Evolutionary conservation across 768 basidiomycete genomes (phyloP).

Genomic region (Aureoboletus auriporus): DNA sequence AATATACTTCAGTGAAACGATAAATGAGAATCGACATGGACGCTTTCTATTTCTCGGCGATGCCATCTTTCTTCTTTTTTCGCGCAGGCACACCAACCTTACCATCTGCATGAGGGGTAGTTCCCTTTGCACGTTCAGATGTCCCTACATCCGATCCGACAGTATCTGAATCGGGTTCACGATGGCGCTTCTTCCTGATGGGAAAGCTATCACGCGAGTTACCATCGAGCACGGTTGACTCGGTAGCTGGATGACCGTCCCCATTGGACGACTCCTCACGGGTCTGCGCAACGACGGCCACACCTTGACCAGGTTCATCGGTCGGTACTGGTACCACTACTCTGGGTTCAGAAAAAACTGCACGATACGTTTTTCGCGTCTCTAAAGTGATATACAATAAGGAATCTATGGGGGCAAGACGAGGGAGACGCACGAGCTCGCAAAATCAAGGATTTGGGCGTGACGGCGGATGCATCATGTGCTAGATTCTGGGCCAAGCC

Average conservation of each 20-base stretch:
- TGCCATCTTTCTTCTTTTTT: conserved; percentile 19
- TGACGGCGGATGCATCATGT: conserved; percentile 55
- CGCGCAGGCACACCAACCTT: conserved; percentile 7
- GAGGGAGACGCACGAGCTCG: conserved; percentile 59
- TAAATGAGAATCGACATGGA: too few relatives aligned
- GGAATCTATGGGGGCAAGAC: neutral
- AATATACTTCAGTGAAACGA: too few relatives aligned
- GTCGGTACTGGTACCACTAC: conserved; percentile 48
- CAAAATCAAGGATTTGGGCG: conserved; percentile 62
- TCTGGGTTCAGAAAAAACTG: conserved; percentile 71
- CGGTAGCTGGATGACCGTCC: neutral
- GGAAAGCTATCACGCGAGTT: neutral
- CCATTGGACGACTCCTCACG: neutral
- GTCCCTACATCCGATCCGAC: neutral
- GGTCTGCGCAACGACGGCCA: neutral
- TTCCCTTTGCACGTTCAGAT: neutral
- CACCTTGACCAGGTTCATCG: neutral
- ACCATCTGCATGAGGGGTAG: neutral
- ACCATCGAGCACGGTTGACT: neutral
- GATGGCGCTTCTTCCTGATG: conserved; percentile 19
- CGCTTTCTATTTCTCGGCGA: conserved; percentile 1
- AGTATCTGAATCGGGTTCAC: conserved; percentile 13
- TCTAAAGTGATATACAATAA: conserved; percentile 39
- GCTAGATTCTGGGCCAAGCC: conserved; percentile 67
- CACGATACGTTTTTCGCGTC: conserved; percentile 77